Conservation (phyloP, 192 early-diverging fungal genomes). For the Oehlia diaphana region DNA sequence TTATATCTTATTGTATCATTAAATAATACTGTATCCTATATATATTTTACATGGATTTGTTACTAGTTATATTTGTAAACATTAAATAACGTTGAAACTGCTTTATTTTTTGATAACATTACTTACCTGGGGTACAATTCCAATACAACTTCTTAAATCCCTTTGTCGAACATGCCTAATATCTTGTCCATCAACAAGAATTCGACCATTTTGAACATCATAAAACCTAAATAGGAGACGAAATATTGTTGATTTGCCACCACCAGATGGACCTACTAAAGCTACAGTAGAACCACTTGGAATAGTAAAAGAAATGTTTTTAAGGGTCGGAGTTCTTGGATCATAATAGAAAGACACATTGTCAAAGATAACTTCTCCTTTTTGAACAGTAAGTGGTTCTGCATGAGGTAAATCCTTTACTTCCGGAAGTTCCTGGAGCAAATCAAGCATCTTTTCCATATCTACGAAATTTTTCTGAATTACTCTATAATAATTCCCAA, state of each 20-base stretch:
- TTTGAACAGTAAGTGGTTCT: conserved; percentile 47
- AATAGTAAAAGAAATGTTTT: conserved; percentile 76
- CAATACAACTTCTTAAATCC: conserved; percentile 76
- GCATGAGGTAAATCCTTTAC: conserved; percentile 57
- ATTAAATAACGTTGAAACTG: too few relatives aligned
- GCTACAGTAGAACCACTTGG: conserved; percentile 84
- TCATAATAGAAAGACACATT: conserved; percentile 90
- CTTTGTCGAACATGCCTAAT: conserved; percentile 72
- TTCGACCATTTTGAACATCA: conserved; percentile 77
- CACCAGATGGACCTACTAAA: conserved; percentile 92
- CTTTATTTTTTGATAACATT: background rate
- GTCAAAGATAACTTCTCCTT: conserved; percentile 83
- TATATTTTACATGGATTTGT: background rate
- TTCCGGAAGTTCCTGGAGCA: conserved; percentile 56
- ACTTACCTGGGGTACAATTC: conserved; percentile 79
- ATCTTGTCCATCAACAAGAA: conserved; percentile 84
- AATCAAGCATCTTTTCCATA: conserved; percentile 50
- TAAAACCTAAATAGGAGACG: conserved; percentile 92
- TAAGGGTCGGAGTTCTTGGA: conserved; percentile 52
- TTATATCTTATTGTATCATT: conserved; percentile 68
- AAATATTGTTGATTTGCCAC: conserved; percentile 84
- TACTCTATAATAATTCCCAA: conserved; percentile 97
- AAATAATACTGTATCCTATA: conserved; percentile 70
- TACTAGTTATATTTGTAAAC: background rate
- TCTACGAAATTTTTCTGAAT: conserved; percentile 80